Conservation (phyloP, 306 rosid species). For the Datisca glomerata region DNA sequence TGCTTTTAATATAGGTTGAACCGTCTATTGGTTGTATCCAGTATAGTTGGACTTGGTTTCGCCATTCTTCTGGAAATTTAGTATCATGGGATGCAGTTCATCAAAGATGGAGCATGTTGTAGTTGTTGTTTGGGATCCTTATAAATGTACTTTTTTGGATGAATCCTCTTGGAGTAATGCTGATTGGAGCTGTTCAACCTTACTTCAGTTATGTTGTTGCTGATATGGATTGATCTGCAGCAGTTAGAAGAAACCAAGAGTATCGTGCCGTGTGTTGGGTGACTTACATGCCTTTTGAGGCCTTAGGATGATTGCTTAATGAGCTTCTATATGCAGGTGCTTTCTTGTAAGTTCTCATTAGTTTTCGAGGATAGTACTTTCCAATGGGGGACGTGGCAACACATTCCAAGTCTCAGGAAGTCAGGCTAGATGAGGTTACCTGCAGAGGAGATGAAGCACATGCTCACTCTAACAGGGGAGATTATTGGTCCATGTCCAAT, state of each 20-base stretch:
- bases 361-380: conserved; percentile 16
- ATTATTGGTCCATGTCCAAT: conserved; percentile 14
- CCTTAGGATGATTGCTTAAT: conserved; percentile 42
- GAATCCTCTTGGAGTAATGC: conserved; percentile 47
- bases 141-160: conserved; percentile 51
- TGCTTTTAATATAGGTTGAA: conserved; percentile 90
- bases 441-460: conserved; percentile 13
- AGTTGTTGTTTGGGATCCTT: conserved; percentile 43
- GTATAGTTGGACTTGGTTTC: conserved; percentile 67
- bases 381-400: conserved; percentile 47
- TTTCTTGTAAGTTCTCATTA: conserved; percentile 26
- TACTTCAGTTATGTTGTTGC: conserved; percentile 56
- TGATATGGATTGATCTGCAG: conserved; percentile 62
- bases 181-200: conserved; percentile 72
- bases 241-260: conserved; percentile 67
- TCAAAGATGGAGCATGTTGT: conserved; percentile 40
- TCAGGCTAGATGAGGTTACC: conserved; percentile 27
- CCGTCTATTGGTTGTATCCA: conserved; percentile 43
- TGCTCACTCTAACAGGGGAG: conserved; percentile 10
- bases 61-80: conserved; percentile 63
- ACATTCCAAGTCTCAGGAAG: conserved; percentile 29
- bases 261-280: conserved; percentile 56
- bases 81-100: conserved; percentile 38
- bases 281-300: conserved; percentile 42
- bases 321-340: conserved; percentile 61